phyloP scores from a whole-genome alignment of 257 asterid genomes.

The Nicotiana otophora region DNA sequence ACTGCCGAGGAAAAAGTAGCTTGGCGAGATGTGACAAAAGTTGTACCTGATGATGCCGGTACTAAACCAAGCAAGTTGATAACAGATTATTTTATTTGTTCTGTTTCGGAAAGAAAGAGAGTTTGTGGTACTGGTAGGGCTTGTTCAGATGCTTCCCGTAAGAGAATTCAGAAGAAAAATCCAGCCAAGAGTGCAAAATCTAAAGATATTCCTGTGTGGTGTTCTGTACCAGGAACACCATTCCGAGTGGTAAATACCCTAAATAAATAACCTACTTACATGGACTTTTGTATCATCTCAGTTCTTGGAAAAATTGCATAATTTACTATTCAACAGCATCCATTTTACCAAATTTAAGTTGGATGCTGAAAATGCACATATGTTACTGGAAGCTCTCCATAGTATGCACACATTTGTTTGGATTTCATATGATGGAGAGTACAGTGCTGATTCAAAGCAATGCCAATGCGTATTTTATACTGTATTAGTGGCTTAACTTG shows the following conservation, averaged over 20 bases:
- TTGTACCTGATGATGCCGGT: slow-evolving; percentile 28
- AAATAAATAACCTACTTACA: not conserved
- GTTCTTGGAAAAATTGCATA: not conserved
- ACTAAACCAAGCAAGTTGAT: slow-evolving; percentile 55
- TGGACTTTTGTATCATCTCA: not conserved
- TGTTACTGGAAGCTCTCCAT: not conserved
- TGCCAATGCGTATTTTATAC: not conserved
- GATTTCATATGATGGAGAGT: not conserved
- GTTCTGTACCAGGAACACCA: slow-evolving; percentile 81
- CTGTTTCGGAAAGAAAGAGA: slow-evolving; percentile 35
- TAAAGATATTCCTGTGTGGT: slow-evolving; percentile 72
- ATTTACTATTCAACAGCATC: not conserved
- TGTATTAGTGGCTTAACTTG: not conserved
- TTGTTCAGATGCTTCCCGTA: slow-evolving; percentile 24
- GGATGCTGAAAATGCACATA: not conserved
- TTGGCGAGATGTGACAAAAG: slow-evolving; percentile 29
- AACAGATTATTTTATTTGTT: slow-evolving; percentile 70
- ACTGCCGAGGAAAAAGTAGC: slow-evolving; percentile 29
- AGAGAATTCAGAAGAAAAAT: slow-evolving; percentile 34
- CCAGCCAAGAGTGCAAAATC: slow-evolving; percentile 42
- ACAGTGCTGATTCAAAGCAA: not conserved
- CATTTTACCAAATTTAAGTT: not conserved
- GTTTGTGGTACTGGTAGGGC: slow-evolving; percentile 19
- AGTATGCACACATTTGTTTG: not conserved
- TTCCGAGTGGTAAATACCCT: slow-evolving; percentile 64